These are phyloP conservation scores for Cryptococcus sp. DNA, from an alignment of 1,284 basidiomycete genomes.

Conservation along the genomic window DNA sequence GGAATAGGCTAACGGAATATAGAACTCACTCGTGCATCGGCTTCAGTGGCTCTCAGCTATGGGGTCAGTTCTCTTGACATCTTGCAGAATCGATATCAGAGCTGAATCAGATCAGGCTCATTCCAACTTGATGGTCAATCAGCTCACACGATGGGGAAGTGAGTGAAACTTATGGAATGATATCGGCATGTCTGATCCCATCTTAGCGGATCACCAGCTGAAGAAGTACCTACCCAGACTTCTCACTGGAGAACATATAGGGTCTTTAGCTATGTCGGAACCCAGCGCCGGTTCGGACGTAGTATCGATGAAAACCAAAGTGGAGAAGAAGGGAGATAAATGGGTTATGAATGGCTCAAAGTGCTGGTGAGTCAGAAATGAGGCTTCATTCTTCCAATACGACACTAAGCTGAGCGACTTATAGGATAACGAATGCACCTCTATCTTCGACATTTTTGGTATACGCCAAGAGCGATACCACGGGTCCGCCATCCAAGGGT, in stretches of 20 bases:
- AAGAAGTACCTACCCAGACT: slow-evolving; percentile 80
- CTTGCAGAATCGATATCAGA: neutral
- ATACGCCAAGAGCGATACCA: slow-evolving; percentile 82
- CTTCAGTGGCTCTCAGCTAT: slow-evolving; percentile 85
- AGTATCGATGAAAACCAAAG: slow-evolving; percentile 79
- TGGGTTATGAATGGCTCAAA: slow-evolving; percentile 70
- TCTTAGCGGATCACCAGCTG: slow-evolving; percentile 62
- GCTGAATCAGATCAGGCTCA: slow-evolving; percentile 56
- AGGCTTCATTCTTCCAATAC: neutral
- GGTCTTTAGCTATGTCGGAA: slow-evolving; percentile 91
- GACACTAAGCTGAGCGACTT: neutral
- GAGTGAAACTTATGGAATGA: slow-evolving; percentile 5
- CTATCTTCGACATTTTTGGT: slow-evolving; percentile 83
- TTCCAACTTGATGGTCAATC: slow-evolving; percentile 78
- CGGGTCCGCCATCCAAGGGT: slow-evolving; percentile 65
- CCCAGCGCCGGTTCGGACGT: slow-evolving; percentile 87
- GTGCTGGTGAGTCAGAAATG: slow-evolving; percentile 64
- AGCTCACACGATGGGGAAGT: slow-evolving; percentile 70
- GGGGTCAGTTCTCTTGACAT: slow-evolving; percentile 49
- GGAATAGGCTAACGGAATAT: neutral
- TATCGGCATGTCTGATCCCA: neutral
- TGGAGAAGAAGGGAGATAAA: slow-evolving; percentile 60
- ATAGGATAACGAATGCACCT: slow-evolving; percentile 92
- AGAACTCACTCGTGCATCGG: slow-evolving; percentile 80
- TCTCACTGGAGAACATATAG: slow-evolving; percentile 74